Evolutionary conservation across 2,329 filamentous ascomycete species (phyloP).

Genomic region (Diaporthe ampelina): DNA sequence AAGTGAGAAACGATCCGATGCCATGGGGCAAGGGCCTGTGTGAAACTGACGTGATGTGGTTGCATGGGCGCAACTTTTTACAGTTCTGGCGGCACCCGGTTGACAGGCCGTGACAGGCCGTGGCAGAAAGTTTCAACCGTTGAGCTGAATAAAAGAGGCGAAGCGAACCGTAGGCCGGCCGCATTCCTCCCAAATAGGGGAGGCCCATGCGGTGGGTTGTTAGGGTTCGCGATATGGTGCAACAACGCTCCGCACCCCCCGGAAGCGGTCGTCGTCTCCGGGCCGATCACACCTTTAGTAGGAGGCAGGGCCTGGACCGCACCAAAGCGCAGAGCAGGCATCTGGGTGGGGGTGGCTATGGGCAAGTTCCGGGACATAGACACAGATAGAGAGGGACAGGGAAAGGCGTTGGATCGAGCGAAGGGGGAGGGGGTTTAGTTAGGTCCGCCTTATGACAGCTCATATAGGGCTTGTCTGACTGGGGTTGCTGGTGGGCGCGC

Average conservation of each 20-base stretch:
- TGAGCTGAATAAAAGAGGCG: not conserved
- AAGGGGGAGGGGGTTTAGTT: not conserved
- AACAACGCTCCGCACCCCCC: conserved; percentile 5
- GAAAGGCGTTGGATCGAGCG: not conserved
- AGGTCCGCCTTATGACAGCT: conserved; percentile 16
- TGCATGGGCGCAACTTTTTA: not conserved
- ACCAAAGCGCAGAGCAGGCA: conserved; percentile 13
- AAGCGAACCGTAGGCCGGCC: no score
- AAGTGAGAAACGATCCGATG: not conserved
- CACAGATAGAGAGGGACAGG: not conserved
- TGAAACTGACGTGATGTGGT: not conserved
- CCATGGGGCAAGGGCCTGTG: not conserved
- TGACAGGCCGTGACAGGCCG: conserved; percentile 6
- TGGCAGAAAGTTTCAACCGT: conserved; percentile 16
- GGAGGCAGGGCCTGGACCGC: not conserved
- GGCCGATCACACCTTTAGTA: conserved; percentile 8
- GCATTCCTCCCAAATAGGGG: not conserved
- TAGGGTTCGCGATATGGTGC: conserved; percentile 7
- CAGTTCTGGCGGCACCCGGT: conserved; percentile 7
- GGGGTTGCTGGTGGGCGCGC: not conserved
- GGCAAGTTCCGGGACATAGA: not conserved
- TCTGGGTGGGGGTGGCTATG: conserved; percentile 17
- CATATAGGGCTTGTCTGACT: conserved; percentile 7
- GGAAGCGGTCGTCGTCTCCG: conserved; percentile 22
- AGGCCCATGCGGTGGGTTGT: conserved; percentile 3